Evolutionary conservation across 2,329 filamentous ascomycete genomes (phyloP).

Genomic region (Thielaviopsis punctulata): DNA sequence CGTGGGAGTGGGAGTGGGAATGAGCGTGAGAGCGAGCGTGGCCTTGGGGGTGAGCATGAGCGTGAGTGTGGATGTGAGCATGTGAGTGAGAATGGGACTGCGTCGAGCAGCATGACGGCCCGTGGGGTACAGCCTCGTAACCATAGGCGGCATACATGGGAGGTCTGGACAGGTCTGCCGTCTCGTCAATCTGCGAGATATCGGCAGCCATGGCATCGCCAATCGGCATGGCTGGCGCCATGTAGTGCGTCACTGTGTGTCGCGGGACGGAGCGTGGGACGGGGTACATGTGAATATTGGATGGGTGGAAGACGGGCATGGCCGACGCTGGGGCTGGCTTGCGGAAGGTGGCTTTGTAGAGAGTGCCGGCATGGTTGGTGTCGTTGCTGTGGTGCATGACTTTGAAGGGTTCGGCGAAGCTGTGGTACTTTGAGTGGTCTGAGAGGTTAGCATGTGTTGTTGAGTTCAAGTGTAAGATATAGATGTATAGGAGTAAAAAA

Average conservation of each 20-base stretch:
- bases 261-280: background rate
- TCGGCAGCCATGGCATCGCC: background rate
- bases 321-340: background rate
- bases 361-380: background rate
- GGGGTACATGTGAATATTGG: background rate
- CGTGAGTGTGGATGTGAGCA: no score
- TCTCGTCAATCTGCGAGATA: background rate
- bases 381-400: background rate
- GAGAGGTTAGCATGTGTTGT: background rate
- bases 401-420: background rate
- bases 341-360: background rate
- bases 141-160: background rate
- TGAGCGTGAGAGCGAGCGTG: no score
- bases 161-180: background rate
- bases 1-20: no score
- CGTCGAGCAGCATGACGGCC: no score
- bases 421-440: background rate
- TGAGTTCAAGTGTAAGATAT: no score
- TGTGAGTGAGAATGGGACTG: no score
- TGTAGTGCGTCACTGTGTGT: background rate
- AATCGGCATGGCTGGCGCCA: background rate
- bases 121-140: background rate
- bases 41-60: no score
- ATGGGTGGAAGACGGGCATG: background rate
- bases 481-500: background rate